phyloP scores from a whole-genome alignment of 352 stramenopile genomes.

The Blastocystis sp. region DNA sequence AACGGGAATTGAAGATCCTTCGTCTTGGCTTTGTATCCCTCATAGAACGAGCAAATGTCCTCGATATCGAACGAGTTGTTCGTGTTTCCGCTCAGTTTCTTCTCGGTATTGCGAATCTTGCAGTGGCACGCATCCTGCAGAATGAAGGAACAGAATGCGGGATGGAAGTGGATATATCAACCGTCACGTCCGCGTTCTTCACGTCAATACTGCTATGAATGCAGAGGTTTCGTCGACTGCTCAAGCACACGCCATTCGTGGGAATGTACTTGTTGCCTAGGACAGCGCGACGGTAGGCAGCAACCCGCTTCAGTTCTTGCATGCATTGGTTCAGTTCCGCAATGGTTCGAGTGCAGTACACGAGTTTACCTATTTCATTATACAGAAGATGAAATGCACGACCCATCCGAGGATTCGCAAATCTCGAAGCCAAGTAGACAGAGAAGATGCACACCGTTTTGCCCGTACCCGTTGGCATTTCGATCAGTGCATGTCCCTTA shows the following conservation, averaged over 20 bases:
- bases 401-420: slow-evolving; percentile 22
- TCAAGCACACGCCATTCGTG: slow-evolving; percentile 26
- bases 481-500: slow-evolving; percentile 72
- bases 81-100: neutral
- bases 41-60: slow-evolving; percentile 84
- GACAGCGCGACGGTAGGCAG: slow-evolving; percentile 80
- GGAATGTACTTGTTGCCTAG: slow-evolving; percentile 75
- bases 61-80: slow-evolving; percentile 30
- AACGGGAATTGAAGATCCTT: slow-evolving; percentile 1
- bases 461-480: slow-evolving; percentile 98
- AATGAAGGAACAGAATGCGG: slow-evolving; percentile 20
- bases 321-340: slow-evolving; percentile 92
- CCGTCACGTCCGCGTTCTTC: neutral
- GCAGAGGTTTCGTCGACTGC: slow-evolving; percentile 58
- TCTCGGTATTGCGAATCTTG: neutral
- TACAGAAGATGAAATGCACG: neutral
- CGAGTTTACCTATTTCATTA: slow-evolving; percentile 92
- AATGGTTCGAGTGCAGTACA: slow-evolving; percentile 99
- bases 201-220: slow-evolving; percentile 42
- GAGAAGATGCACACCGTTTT: slow-evolving; percentile 97
- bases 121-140: slow-evolving; percentile 41
- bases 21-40: slow-evolving; percentile 82
- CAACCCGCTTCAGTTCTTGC: slow-evolving; percentile 94
- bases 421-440: slow-evolving; percentile 14
- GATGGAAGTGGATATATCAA: slow-evolving; percentile 53